phyloP scores from a whole-genome alignment of 208 protist species.

The Wallacemonas collosoma region DNA sequence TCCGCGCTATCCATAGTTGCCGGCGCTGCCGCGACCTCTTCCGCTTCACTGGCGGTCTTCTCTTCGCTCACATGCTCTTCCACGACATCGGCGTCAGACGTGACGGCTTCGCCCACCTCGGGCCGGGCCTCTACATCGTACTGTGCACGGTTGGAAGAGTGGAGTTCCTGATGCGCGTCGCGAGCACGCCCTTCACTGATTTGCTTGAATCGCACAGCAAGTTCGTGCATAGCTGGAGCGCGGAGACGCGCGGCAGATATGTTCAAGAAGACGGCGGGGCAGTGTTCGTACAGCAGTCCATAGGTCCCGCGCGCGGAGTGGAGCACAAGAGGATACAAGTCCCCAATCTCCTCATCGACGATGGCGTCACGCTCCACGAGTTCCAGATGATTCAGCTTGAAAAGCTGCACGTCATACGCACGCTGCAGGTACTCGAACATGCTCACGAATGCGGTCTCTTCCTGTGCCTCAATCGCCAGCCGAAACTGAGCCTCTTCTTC shows the following conservation, averaged over 20 bases:
- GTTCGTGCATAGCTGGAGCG: conserved; percentile 4
- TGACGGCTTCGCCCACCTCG: not conserved
- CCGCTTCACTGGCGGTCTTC: not conserved
- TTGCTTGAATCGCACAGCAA: conserved; percentile 7
- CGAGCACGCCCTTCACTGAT: not conserved
- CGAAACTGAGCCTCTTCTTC: conserved; percentile 41
- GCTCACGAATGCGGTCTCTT: conserved; percentile 33
- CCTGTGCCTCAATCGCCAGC: conserved; percentile 31
- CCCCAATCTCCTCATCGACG: conserved; percentile 41
- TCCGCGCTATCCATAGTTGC: not conserved
- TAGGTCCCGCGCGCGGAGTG: conserved; percentile 43
- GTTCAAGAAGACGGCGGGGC: conserved; percentile 30
- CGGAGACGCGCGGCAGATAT: not conserved
- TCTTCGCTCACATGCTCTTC: not conserved
- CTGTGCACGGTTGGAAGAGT: conserved; percentile 16
- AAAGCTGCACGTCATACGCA: conserved; percentile 60
- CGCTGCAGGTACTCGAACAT: conserved; percentile 64
- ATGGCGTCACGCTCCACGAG: conserved; percentile 52
- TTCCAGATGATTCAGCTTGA: conserved; percentile 51
- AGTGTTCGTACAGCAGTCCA: conserved; percentile 49
- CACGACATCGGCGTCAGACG: not conserved
- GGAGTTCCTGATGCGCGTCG: not conserved
- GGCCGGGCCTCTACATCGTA: not conserved
- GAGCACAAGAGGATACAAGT: conserved; percentile 36
- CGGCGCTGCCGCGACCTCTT: not conserved